phyloP scores from a whole-genome alignment of 2,329 filamentous ascomycete species.

The Chaetomium globosum region DNA sequence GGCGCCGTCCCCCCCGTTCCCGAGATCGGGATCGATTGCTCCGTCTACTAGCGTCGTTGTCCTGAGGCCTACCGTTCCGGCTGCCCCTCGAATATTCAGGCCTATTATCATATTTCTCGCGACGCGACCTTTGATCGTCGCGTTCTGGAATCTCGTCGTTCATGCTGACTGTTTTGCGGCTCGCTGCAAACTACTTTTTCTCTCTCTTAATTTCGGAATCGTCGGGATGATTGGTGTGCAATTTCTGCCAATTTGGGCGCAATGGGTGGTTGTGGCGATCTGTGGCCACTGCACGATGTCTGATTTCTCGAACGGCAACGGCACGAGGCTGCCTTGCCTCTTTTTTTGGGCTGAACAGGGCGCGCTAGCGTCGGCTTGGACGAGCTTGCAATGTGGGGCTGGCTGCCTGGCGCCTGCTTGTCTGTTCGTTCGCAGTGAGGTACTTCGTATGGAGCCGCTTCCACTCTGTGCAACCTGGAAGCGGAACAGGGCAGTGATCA shows the following conservation, averaged over 20 bases:
- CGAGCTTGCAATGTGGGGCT: conserved; percentile 6
- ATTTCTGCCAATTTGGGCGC: not conserved
- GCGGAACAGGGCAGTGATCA: not conserved
- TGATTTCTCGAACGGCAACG: not conserved
- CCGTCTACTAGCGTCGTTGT: conserved; percentile 26
- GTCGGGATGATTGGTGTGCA: not conserved
- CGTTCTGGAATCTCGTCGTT: conserved; percentile 23
- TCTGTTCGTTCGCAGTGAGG: not conserved
- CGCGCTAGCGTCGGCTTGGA: conserved; percentile 2
- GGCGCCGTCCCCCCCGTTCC: conserved; percentile 28
- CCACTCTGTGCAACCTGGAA: not conserved
- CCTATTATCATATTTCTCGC: conserved; percentile 28
- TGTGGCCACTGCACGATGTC: not conserved
- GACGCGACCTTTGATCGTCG: conserved; percentile 26
- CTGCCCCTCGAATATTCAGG: conserved; percentile 17
- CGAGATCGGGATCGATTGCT: conserved; percentile 30
- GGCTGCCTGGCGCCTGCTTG: conserved; percentile 1
- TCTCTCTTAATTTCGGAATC: not conserved
- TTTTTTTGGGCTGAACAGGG: not conserved
- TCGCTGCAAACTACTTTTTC: not conserved
- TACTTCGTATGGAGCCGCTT: not conserved
- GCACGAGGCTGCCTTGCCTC: not conserved
- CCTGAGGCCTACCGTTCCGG: conserved; percentile 26
- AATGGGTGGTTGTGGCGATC: not conserved
- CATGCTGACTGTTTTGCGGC: conserved; percentile 22